Base-by-base conservation (phyloP, 345 rosid species). In the Eucalyptus decipiens region DNA sequence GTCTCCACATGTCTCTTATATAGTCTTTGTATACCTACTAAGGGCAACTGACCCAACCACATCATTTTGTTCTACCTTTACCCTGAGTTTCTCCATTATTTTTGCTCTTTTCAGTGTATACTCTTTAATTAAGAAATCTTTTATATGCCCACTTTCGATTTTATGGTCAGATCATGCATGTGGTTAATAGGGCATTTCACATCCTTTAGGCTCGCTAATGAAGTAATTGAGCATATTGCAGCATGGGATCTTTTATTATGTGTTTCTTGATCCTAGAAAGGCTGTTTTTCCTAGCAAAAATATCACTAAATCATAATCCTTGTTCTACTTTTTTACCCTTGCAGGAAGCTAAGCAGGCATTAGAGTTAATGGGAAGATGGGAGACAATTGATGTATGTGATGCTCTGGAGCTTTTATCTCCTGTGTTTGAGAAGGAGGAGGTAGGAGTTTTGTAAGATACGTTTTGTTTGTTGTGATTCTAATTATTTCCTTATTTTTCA, bases 271-370 rank as follows among this genome's bases (percentile, higher is more conserved):
- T 76, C 47, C 83, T 40, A 37, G 30, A 40, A 76, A 76, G 47
- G 83, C 16, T 40, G 47, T 37, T 76, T 76, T 76, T 37, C 12
- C 28, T 21, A 11, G 14, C 4, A 72, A 72, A 50, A 60, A 88
- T 48, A 67, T 24, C 85, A 67, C 37, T 26, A 23, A 51, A 51
- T 51, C 24, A 49, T 72, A 43, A 58, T 49, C 24, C 32, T 51
- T 67, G 60, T 69, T 49, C 83, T 88, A 10, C 69, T 21, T 26
- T 86, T 48, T 50, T 88, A 86, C 81, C 47, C 88, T 88, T 92
- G 91, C 95, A 98, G 99, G 99, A 98, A 95, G 99, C 99, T 80
- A 98, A 96, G 89, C 99, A 98, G 90, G 99, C 99, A 83, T 87
- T 95, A 60, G 97, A 97, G 87, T 94, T 98, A 90, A 98, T 98